Percentiles rank a stretch among this genome's conserved stretches.
These are phyloP conservation scores for Udeniomyces megalosporus DNA, from an alignment of 768 basidiomycete genomes.

Conservation along the genomic window DNA sequence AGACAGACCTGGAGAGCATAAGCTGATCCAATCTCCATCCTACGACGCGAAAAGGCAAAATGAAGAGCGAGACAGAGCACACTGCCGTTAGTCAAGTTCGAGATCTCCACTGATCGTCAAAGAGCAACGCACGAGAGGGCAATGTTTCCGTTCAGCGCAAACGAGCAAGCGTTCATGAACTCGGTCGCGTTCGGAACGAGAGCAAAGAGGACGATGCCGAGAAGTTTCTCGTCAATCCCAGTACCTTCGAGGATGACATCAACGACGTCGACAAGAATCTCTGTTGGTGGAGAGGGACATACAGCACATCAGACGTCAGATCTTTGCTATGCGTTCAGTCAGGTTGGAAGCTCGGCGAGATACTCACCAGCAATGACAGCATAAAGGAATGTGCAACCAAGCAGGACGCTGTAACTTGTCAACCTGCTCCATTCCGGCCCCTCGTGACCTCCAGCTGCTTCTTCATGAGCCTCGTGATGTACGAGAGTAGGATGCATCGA, in stretches of 20 bases:
- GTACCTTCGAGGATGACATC: conserved; percentile 81
- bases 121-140: conserved; percentile 55
- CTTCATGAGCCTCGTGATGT: conserved; percentile 31
- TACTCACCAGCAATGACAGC: conserved; percentile 85
- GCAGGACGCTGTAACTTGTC: conserved; percentile 72
- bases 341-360: too few relatives aligned
- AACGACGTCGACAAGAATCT: conserved; percentile 85
- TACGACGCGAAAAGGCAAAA: conserved; percentile 28
- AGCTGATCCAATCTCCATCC: conserved; percentile 99
- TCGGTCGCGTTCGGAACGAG: conserved; percentile 97
- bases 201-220: conserved; percentile 90
- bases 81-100: too few relatives aligned
- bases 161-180: conserved; percentile 88
- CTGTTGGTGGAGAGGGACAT: conserved; percentile 33
- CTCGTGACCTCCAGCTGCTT: conserved; percentile 62
- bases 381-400: conserved; percentile 80
- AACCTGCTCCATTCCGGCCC: conserved; percentile 89
- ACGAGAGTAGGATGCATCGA: conserved; percentile 33
- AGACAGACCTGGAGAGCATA: conserved; percentile 97
- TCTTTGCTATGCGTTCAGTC: background rate
- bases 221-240: conserved; percentile 91
- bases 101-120: background rate
- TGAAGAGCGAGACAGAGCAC: background rate
- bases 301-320: too few relatives aligned
- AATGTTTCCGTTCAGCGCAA: conserved; percentile 91